A percentile compares a stretch with the other conserved stretches of the same genome.
phyloP scores from a whole-genome alignment of 163 green algal species.

The Coccomyxa subellipsoidea region DNA sequence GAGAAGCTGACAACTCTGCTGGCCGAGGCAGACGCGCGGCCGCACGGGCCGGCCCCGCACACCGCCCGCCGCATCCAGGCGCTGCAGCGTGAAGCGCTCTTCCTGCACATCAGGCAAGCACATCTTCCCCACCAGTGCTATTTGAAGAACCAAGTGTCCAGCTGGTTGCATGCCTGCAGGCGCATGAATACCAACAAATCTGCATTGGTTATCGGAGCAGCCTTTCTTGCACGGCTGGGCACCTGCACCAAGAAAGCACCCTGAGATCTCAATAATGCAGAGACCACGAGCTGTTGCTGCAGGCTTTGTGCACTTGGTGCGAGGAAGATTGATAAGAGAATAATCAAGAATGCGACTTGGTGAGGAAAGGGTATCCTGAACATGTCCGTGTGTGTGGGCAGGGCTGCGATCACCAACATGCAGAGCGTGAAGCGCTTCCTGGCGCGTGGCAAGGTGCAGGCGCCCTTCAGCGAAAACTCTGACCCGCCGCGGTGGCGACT shows the following conservation, averaged over 20 bases:
- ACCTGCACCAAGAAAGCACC: too few species aligned
- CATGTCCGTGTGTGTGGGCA: neutral
- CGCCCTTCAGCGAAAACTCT: neutral
- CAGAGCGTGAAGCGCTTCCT: slow-evolving; percentile 1
- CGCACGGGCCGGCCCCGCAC: neutral
- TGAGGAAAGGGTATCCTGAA: too few species aligned
- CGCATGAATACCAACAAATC: too few species aligned
- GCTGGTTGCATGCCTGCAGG: too few species aligned
- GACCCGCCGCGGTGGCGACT: neutral
- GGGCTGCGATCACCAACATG: slow-evolving; percentile 14
- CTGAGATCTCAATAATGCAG: too few species aligned
- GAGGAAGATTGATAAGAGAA: too few species aligned
- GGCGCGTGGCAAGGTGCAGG: neutral
- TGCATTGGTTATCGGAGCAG: too few species aligned
- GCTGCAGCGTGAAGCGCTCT: slow-evolving; percentile 6
- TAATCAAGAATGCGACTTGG: neutral
- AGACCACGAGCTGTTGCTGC: too few species aligned
- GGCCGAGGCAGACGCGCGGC: neutral
- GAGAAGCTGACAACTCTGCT: neutral
- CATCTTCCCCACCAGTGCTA: too few species aligned
- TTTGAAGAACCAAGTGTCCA: too few species aligned
- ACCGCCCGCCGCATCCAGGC: neutral
- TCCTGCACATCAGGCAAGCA: slow-evolving; percentile 9
- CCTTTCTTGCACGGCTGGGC: too few species aligned
- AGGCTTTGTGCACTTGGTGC: too few species aligned